Percentiles rank a stretch among this genome's conserved stretches.
These are phyloP conservation scores for Cerrena zonata DNA, from an alignment of 1,284 basidiomycete genomes.

Conservation along the genomic window DNA sequence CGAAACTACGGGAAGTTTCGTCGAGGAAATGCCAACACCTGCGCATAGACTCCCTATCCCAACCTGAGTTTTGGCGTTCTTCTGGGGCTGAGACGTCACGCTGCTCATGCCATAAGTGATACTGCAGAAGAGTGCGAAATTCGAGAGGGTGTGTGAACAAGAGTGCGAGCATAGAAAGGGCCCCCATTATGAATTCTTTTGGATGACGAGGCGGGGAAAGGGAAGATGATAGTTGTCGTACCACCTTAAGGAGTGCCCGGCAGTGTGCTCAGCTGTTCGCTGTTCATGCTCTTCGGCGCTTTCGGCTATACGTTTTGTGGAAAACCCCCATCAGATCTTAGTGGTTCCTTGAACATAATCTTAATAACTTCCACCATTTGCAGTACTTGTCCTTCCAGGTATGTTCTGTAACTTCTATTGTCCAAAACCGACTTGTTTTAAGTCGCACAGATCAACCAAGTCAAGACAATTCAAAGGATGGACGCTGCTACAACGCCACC, in stretches of 20 bases:
- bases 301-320: no score
- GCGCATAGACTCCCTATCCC: constrained; percentile 81
- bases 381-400: no score
- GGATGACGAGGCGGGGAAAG: constrained; percentile 7
- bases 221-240: constrained; percentile 1
- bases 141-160: constrained; percentile 73
- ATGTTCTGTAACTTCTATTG: no score
- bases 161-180: constrained; percentile 42
- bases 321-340: no score
- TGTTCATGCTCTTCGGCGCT: no score
- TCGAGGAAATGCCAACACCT: constrained; percentile 90
- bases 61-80: constrained; percentile 73
- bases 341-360: no score
- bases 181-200: constrained; percentile 27
- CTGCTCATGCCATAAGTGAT: constrained; percentile 72
- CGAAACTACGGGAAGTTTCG: constrained; percentile 83
- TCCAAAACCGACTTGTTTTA: no score
- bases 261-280: no score
- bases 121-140: constrained; percentile 74
- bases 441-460: no score
- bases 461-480: constrained; percentile 20
- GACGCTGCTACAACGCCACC: constrained; percentile 29
- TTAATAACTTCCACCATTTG: no score
- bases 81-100: constrained; percentile 72
- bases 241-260: no score